Conservation (phyloP, 441 rosid species). For the Isatis lusitanica region DNA sequence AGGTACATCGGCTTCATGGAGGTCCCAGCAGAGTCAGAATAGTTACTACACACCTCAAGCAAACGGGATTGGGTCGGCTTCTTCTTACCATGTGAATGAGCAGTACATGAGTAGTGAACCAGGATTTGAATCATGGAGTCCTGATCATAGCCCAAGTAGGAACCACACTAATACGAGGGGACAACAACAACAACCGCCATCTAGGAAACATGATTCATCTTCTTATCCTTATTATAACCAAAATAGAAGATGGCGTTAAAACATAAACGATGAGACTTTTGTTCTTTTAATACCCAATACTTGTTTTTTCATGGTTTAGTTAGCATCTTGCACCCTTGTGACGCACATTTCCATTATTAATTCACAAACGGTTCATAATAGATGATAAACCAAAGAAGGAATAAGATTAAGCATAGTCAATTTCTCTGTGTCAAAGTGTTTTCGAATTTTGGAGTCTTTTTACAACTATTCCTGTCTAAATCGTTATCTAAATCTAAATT, state of each 20-base stretch:
- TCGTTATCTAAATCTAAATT: background rate
- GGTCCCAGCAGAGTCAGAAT: constrained; percentile 45
- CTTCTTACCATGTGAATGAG: constrained; percentile 42
- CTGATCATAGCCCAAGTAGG: constrained; percentile 77
- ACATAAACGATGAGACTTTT: constrained; percentile 32
- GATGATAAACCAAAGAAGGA: background rate
- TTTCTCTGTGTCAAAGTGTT: background rate
- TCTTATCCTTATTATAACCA: constrained; percentile 51
- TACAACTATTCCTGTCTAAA: background rate
- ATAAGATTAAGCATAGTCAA: background rate
- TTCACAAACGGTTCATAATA: constrained; percentile 1
- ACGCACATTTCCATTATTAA: background rate
- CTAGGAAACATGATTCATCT: constrained; percentile 52
- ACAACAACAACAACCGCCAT: constrained; percentile 45
- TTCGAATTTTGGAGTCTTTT: too few relatives aligned
- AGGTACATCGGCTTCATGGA: constrained; percentile 50
- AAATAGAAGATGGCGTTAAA: constrained; percentile 54
- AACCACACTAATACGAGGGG: constrained; percentile 44
- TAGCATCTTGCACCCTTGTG: background rate
- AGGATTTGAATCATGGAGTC: constrained; percentile 91
- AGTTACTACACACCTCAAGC: constrained; percentile 44
- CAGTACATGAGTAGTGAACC: constrained; percentile 46
- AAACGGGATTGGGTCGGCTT: constrained; percentile 45
- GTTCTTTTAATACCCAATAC: background rate
- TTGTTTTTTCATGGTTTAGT: background rate